Base-by-base conservation (phyloP, 2,329 filamentous ascomycete genomes). In the Cladosporium sp. region DNA sequence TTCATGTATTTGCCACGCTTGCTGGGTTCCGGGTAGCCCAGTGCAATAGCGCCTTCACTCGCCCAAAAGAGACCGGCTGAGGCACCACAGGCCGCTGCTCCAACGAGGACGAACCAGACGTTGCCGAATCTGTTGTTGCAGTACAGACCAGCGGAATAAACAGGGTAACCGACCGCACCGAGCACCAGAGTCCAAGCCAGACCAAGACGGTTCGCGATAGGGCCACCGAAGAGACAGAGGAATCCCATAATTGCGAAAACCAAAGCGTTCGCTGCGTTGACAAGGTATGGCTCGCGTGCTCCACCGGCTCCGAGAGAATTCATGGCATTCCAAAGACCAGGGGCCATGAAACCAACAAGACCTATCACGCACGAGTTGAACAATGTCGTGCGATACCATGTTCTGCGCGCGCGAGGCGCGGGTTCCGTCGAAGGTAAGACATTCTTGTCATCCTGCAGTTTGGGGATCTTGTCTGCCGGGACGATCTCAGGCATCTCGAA, bases 311-410 rank as follows among this genome's bases (percentile, higher is more conserved):
- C 77, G 4, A 78, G 63, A 1, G 69, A 66, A 53, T 76, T 78
- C 73, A 79, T 78, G 1, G 77, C 77, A 58, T 78, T 79, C 77
- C 78, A 80, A 3, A 80, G 60, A 0, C 74, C 74, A 0, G 74
- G 74, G 0, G 72, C 72, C 30, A 76, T 65, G 55, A 78, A 79
- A 1, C 75, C 77, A 0, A 78, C 76, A 12, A 67, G 69, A 11
- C 77, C 77, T 39, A 78, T 77, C 13, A 79, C 67, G 41, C 72
- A 73, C 33, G 75, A 75, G 57, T 79, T 77, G 67, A 78, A 78
- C 1, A 79, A 67, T 0, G 75, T 78, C 2, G 69, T 70, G 45
- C 69, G 73, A 54, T 78, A 76, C 76, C 77, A 79, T 48, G 52
- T 62, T 27, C 56, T 41, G n/a, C 25, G 45, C 8, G 15, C 18